phyloP scores from a whole-genome alignment of 306 rosid genomes.

The Sechiopsis laciniata region DNA sequence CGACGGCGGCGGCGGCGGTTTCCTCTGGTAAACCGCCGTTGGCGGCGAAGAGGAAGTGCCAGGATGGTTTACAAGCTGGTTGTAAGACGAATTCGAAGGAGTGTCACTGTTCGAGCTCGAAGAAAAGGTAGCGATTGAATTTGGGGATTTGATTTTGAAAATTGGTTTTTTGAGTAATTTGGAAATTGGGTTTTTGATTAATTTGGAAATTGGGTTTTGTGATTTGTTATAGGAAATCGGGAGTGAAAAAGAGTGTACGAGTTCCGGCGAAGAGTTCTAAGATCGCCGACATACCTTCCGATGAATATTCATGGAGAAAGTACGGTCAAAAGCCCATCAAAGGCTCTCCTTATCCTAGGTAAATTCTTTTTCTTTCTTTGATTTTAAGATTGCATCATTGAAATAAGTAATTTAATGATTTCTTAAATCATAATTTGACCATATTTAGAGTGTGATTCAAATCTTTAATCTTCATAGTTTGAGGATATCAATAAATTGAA shows the following conservation, averaged over 20 bases:
- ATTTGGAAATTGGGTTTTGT: background rate
- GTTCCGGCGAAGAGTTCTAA: slow-evolving; percentile 63
- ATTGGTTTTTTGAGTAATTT: too few relatives aligned
- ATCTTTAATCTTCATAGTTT: too few relatives aligned
- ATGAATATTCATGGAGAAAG: slow-evolving; percentile 71
- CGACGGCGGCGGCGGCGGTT: slow-evolving; percentile 24
- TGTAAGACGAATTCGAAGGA: slow-evolving; percentile 35
- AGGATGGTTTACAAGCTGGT: slow-evolving; percentile 27
- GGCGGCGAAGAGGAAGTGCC: slow-evolving; percentile 45
- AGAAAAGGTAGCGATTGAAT: slow-evolving; percentile 46
- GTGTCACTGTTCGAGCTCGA: slow-evolving; percentile 77
- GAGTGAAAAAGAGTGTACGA: slow-evolving; percentile 44
- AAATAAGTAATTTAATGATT: too few relatives aligned
- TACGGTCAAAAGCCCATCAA: slow-evolving; percentile 43
- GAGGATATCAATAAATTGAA: too few relatives aligned
- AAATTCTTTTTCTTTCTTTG: slow-evolving; percentile 10
- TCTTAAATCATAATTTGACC: too few relatives aligned
- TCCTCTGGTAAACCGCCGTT: slow-evolving; percentile 62
- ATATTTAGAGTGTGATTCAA: too few relatives aligned
- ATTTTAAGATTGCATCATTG: too few relatives aligned
- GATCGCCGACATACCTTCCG: slow-evolving; percentile 67
- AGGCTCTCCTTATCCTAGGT: slow-evolving; percentile 58
- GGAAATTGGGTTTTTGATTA: too few relatives aligned
- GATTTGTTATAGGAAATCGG: slow-evolving; percentile 39
- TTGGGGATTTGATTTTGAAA: too few relatives aligned